Base-by-base conservation (phyloP, 2,329 filamentous ascomycete genomes). In the Arthroderma sp. region DNA sequence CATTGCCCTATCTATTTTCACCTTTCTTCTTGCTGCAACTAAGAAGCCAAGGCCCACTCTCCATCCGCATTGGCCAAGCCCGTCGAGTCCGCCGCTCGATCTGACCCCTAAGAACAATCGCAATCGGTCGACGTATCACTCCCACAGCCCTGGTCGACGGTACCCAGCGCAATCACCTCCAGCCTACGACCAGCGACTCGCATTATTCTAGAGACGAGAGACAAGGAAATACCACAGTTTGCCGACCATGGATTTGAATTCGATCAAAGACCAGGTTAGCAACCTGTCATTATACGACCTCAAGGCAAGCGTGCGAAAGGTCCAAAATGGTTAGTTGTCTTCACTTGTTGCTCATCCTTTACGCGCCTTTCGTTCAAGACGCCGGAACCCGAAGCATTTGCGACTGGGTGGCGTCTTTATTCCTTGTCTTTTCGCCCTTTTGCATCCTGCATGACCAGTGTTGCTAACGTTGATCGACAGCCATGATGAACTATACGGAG, bases 401-500 rank as follows among this genome's bases (percentile, higher is more conserved):
- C 15, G 32, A 34, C 8, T 9, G 8, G 32, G 8, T 3, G 11
- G 11, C 32, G 32, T 2, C 32, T 34, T 11, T 39, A 11, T 9
- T 39, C 37, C 8, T 10, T 39, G 15, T 39, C n/a, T 9, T 39
- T 11, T 39, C 27, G 15, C 2, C n/a, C 37, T 11, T 39, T 39
- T 15, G 15, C 15, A 22, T 22, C 15, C 15, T 22, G 15, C 15
- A 22, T 22, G 15, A 22, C 15, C 2, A 22, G 6, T 33, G 27
- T 40, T 32, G 47, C 47, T 49, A 43, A 49, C 37, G 9, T 22
- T 22, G 29, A 39, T 37, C 40, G 45, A n/a, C 58, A 94, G 87
- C 87, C 53, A 87, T 94, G 49, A 94, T 95, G 88, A 95, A 94
- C 69, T 94, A 89, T 66, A 94, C 88, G 36, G 88, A 95, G 62